Base-by-base conservation (phyloP, 2,329 filamentous ascomycete species). In the Fusarium sp. region DNA sequence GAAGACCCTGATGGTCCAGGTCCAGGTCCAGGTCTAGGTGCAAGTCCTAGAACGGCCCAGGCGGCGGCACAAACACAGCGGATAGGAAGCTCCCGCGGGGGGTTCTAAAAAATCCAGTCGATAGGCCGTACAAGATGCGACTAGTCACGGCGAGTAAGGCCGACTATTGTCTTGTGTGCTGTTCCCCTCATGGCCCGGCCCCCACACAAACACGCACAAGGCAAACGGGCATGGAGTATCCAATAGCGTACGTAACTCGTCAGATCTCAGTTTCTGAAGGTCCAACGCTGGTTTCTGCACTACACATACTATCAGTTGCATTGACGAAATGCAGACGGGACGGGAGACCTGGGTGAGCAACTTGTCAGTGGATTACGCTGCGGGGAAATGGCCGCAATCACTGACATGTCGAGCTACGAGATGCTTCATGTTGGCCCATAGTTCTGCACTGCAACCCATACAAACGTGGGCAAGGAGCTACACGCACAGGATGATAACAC, bases 221-320 rank as follows among this genome's bases (percentile, higher is more conserved):
- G 28, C 54, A 60, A 48, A 67, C 65, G 48, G 58, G 54, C 45
- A 67, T 36, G 39, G 45, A 62, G 54, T 61, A 60, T 62, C 74
- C 69, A 78, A 71, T 77, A 59, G 65, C 58, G 36, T 55, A 51
- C 64, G 41, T 55, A 63, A 61, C 65, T 57, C 65, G 42, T 66
- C 63, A 78, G 58, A 75, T 78, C 72, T 78, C 77, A 78, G 68
- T 75, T 78, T 78, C 57, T 64, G 15, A 59, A n/a, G n/a, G 44
- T 44, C 60, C 32, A 74, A 62, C 63, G 65, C 68, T 59, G 52
- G 58, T 61, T 62, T 63, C 50, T 57, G 32, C 62, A 42, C 66
- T 51, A 58, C 47, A 36, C 51, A 68, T 41, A 48, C 54, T 70
- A 48, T 60, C 62, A 67, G 52, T 52, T 30, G 62, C 60, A 51